Base-by-base conservation (phyloP, 768 basidiomycete species). In the Collybia sordida region DNA sequence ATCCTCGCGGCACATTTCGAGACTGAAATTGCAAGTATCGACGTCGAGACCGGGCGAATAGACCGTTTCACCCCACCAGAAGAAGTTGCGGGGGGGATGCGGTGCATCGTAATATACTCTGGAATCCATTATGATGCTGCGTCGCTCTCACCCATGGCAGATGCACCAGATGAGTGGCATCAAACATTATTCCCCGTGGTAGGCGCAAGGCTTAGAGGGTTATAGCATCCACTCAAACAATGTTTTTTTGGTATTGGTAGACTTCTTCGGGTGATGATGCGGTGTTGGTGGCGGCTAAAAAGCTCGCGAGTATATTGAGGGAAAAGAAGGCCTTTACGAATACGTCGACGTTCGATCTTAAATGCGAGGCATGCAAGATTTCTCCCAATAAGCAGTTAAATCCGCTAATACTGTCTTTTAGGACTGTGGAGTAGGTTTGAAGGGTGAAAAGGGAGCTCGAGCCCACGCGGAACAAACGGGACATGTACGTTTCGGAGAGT, bases 71-170 rank as follows among this genome's bases (percentile, higher is more conserved):
- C 82, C 1, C 80, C 89, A 42, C 72, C 74, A 22, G 69, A 74
- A 11, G 70, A 63, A 9, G 65, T 70, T 51, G 66, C 59, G 24
- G 54, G 52, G 22, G 67, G 64, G 21, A 77, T 64, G 65, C 77
- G 86, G 17, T 86, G 84, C 50, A 65, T 97, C 12, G 62, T 98
- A n/a, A 75, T 98, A 3, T 98, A 98, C 70, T 93, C 90, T 0
- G 96, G 96, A 2, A 97, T 98, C 40, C 95, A 98, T 65, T 99
- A 99, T 67, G 96, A 99, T 65, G 91, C 91, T 7, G 82, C 88
- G 4, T 86, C 90, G 0, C 71, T 95, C 35, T 83, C 95, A 14
- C 97, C 93, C 0, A 75, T 81, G 66, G 72, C 74, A 7, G 83
- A 85, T 40, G 90, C 88, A 2, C 90, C 91, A 0, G 62, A 72